Evolutionary conservation across 1,284 basidiomycete species (phyloP), one percentile per base, ranked within the genome.

Genomic region (Tilletia indica): DNA sequence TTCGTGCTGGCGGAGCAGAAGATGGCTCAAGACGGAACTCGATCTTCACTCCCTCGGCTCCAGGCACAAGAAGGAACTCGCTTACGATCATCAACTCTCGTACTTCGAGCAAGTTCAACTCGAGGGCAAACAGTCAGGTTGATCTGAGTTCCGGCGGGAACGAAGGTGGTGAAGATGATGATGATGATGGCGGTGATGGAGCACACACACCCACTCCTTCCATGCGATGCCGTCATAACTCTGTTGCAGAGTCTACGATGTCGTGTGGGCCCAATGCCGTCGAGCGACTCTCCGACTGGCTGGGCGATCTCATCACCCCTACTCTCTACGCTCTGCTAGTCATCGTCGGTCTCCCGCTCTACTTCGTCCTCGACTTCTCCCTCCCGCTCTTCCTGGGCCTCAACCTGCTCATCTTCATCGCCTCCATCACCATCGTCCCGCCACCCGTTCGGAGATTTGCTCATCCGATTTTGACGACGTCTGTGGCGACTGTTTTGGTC

Each of bases 381-480:
- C 74, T 81, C 4, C 76, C 78, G 3, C 78, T 81, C 21, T 80
- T 79, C 68, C 71, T 81, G 45, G 70, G 48, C 14, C 67, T 80
- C 73, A 80, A 80, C 70, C 42, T 81, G 47, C 56, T 81, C 14
- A 77, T 79, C 12, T 81, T 81, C 70, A 68, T 80, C 14, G 63
- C 31, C 14, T 39, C 71, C 42, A 81, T 81, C 76, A 74, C 77
- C 0, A 38, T 81, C 38, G 77, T 81, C 1, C 80, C 80, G 0
- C 64, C 78, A 0, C 21, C 19, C 12, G 71, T 80, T 38, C 74
- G 80, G 0, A 72, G 79, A 1, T 81, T 77, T 64, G 68, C 72
- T 0, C 80, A 81, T 42, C 80, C 80, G 14, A 81, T 81, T 68
- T 75, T 81, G 38, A 80, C 76, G 63, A 77, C 75, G 36, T 78